Base-by-base conservation (phyloP, 1,284 basidiomycete species). In the Salmacisia buchloeana region DNA sequence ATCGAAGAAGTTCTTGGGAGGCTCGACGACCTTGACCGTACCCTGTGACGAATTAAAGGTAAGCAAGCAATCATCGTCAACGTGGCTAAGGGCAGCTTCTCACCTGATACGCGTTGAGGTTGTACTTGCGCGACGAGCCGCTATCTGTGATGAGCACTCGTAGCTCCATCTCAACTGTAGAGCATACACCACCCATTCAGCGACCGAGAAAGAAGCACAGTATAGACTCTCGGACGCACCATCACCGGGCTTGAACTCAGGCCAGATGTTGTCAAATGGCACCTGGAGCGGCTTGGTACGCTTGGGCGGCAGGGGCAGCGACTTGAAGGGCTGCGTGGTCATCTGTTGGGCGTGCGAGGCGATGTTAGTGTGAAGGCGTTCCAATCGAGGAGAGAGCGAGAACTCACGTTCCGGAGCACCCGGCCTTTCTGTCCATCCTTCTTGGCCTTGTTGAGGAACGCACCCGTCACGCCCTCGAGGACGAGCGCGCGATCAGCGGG, bases 191-290 rank as follows among this genome's bases (percentile, higher is more conserved):
- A 25, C 6, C 6, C 31, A 13, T 3, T 18, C 7, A 54, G 31
- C 31, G 29, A 29, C 6, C 10, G 9, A 34, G 5, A n/a, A 33
- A 6, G 12, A 9, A 31, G 27, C 15, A 33, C 25, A 54, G 3
- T 21, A 21, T 54, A 68, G 70, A 61, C 76, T 74, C 63, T 77
- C 76, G 58, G 77, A 25, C 38, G 23, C n/a, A 60, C 33, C 21
- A 52, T 76, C 67, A 46, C 76, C 73, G 12, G 77, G 77, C 66
- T 76, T 75, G 68, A 79, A 77, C 56, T 79, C 77, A 35, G 77
- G 72, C 21, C 67, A 75, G 60, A 79, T 75, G 64, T n/a, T n/a
- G n/a, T 78, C 70, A 62, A 67, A 79, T 1, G 77, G 76, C 23
- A 77, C 65, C 59, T 79, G 76, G 2, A 75, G 54, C 31, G 76